phyloP scores from a whole-genome alignment of 108 stramenopile genomes.

The Fistulifera pelliculosa region DNA sequence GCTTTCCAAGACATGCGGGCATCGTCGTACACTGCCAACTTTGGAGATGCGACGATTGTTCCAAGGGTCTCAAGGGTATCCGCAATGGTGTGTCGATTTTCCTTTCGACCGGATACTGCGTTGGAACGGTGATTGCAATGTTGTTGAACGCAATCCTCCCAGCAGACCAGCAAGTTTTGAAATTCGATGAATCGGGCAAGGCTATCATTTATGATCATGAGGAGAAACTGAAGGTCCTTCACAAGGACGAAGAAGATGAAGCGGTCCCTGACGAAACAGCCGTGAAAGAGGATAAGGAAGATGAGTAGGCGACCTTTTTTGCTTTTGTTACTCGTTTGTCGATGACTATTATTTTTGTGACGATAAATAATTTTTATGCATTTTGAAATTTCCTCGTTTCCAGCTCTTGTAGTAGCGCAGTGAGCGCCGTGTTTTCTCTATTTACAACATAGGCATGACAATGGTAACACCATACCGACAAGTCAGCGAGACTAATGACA shows the following conservation, averaged over 20 bases:
- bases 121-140: slow-evolving; percentile 53
- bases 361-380: too few species aligned
- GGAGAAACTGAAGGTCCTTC: background rate
- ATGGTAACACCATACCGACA: slow-evolving; percentile 74
- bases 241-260: slow-evolving; percentile 14
- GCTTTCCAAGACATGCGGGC: slow-evolving; percentile 54
- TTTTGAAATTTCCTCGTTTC: slow-evolving; percentile 41
- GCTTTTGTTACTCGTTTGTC: too few species aligned
- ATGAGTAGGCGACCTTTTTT: too few species aligned
- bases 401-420: slow-evolving; percentile 25
- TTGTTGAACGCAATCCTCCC: slow-evolving; percentile 44
- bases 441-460: slow-evolving; percentile 44
- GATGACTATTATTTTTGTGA: too few species aligned
- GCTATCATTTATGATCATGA: too few species aligned
- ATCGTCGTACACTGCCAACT: slow-evolving; percentile 47
- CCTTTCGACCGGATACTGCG: slow-evolving; percentile 59
- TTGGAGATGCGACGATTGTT: slow-evolving; percentile 51
- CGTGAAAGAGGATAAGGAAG: background rate
- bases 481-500: slow-evolving; percentile 54
- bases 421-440: slow-evolving; percentile 16
- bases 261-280: slow-evolving; percentile 4
- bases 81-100: slow-evolving; percentile 58
- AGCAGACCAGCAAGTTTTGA: slow-evolving; percentile 25
- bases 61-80: slow-evolving; percentile 42
- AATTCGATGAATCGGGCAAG: slow-evolving; percentile 9